phyloP scores from a whole-genome alignment of 1,284 basidiomycete species.

The Puccinia coronata region DNA sequence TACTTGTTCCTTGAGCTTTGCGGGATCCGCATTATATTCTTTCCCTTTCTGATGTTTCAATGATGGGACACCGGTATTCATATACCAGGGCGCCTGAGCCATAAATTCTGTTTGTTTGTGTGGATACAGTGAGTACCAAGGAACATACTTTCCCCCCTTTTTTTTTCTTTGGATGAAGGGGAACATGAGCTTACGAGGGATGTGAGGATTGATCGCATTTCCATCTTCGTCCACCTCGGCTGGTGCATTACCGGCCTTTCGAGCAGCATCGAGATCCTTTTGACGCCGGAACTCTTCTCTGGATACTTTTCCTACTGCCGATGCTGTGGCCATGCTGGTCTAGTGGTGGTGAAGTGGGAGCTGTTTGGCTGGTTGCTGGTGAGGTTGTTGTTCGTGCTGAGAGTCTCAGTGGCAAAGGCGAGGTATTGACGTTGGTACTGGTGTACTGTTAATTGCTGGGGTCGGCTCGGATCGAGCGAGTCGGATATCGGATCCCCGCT shows the following conservation, averaged over 20 bases:
- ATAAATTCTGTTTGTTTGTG: conserved; percentile 71
- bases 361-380: not conserved
- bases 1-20: conserved; percentile 86
- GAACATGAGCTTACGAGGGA: conserved; percentile 71
- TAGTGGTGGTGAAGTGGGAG: not conserved
- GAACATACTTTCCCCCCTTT: not conserved
- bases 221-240: conserved; percentile 93
- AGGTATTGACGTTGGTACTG: not conserved
- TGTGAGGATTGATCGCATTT: conserved; percentile 94
- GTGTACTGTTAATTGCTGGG: not conserved
- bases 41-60: conserved; percentile 76
- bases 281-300: conserved; percentile 88
- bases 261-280: conserved; percentile 87
- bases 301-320: conserved; percentile 77
- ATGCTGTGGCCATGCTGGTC: conserved; percentile 52
- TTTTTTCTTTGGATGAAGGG: not conserved
- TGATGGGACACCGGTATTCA: conserved; percentile 85
- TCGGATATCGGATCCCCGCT: not conserved
- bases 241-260: conserved; percentile 95
- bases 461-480: not conserved
- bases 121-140: conserved; percentile 47
- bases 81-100: conserved; percentile 93
- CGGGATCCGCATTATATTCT: conserved; percentile 67
- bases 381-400: too few species aligned
- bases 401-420: too few species aligned